Evolutionary conservation across 1,139 yeast species (phyloP), one percentile per base, ranked within the genome.

Genomic region (Suzukiozyma palmioleophila): DNA sequence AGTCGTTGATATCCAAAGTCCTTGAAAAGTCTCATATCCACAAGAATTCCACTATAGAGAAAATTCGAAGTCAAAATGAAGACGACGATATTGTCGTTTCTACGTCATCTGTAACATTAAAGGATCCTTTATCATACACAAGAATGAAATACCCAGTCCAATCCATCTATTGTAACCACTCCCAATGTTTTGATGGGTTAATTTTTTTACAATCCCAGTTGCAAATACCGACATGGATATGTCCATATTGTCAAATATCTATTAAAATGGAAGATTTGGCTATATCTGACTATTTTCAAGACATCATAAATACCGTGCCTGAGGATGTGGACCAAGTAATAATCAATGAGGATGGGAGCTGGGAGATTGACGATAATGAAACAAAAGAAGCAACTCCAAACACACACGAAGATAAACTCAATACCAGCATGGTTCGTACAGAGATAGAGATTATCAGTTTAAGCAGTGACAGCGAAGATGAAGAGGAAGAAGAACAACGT

Each of bases 181-280:
- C 81, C n/a, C 82, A 78, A 50, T 84, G 92, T 51, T 84, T 84
- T 58, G 94, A 84, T 59, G 82, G 80, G 0, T 55, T 66, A 22
- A 74, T 80, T 38, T 84, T 72, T 51, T 52, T 84, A 11, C 71
- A 75, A 43, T 66, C 81, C 25, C 92, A 84, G 52, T 63, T 67
- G 36, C 83, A 78, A 50, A 64, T 77, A 1, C 81, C 89, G 0
- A 70, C 79, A 0, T 83, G 88, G 87, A 60, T 59, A 32, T 84
- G 94, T 52, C 90, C 90, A 0, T 67, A 80, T 10, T 84, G 94
- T 52, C 72, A 68, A 40, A 57, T 56, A 3, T 43, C 49, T 5
- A 52, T 81, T 2, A 56, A 62, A 3, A 54, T 79, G 1, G 64
- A 69, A n/a, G 79, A 78, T 45, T 56, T 84, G 42, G 76, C 81